A percentile compares a stretch with the other conserved stretches of the same genome.
phyloP scores from a whole-genome alignment of 257 asterid genomes.

The Forsythia suspensa region DNA sequence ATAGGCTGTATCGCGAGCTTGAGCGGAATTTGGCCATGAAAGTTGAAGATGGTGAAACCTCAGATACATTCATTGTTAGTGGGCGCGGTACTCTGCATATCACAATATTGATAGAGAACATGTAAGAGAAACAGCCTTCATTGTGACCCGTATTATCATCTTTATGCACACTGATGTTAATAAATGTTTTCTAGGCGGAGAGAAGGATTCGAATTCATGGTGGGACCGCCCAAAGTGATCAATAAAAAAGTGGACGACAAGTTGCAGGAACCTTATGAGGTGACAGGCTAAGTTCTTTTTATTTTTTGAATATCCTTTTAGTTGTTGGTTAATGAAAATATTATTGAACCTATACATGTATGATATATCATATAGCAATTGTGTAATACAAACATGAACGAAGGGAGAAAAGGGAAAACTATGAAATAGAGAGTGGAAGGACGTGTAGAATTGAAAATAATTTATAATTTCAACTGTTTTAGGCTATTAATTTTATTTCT shows the following conservation, averaged over 20 bases:
- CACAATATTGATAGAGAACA: constrained; percentile 89
- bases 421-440: not conserved
- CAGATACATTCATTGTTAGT: constrained; percentile 87
- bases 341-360: not conserved
- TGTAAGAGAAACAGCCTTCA: constrained; percentile 47
- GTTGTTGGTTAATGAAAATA: not conserved
- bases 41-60: constrained; percentile 97
- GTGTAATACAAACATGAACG: not conserved
- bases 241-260: constrained; percentile 76
- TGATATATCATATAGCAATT: not conserved
- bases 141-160: constrained; percentile 4
- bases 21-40: constrained; percentile 95
- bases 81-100: constrained; percentile 98
- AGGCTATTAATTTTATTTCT: not conserved
- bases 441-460: not conserved
- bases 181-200: constrained; percentile 70
- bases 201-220: constrained; percentile 99
- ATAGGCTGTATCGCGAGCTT: constrained; percentile 89
- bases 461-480: not conserved
- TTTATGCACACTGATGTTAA: constrained; percentile 21
- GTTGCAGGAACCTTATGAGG: constrained; percentile 93
- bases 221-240: constrained; percentile 98
- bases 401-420: not conserved
- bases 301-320: not conserved
- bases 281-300: constrained; percentile 18